Conservation (phyloP, 352 stramenopile genomes). For the Pythium plurisporium region DNA sequence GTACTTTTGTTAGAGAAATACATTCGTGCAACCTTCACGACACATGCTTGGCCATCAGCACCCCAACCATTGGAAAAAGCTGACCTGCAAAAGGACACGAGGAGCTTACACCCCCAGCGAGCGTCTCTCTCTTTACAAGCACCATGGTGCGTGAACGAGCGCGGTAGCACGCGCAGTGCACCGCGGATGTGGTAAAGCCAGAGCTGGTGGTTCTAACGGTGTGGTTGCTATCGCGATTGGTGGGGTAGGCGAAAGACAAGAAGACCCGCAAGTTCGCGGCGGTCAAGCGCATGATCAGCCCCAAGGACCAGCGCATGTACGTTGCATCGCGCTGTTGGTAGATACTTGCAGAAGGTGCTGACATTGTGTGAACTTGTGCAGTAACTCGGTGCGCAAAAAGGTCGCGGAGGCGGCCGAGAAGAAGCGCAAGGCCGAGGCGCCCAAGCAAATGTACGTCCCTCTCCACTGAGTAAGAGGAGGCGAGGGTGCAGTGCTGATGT, state of each 20-base stretch:
- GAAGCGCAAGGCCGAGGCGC: constrained; percentile 87
- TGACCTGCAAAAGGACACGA: constrained; percentile 17
- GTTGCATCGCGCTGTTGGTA: constrained; percentile 8
- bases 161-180: neutral
- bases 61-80: constrained; percentile 24
- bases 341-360: neutral
- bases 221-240: neutral
- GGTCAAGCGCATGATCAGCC: constrained; percentile 98
- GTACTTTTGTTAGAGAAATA: constrained; percentile 5
- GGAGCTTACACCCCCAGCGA: neutral
- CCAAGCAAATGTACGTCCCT: constrained; percentile 88
- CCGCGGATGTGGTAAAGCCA: neutral
- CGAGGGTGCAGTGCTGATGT: too few species aligned
- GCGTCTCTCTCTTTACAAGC: neutral
- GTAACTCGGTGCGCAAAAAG: constrained; percentile 76
- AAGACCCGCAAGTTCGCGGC: constrained; percentile 98
- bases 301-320: constrained; percentile 96
- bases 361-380: constrained; percentile 16
- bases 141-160: constrained; percentile 11
- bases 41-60: neutral
- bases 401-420: constrained; percentile 79
- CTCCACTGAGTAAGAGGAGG: neutral
- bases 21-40: constrained; percentile 17
- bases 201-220: neutral
- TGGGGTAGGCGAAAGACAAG: constrained; percentile 92